Conservation (phyloP, 2,329 filamentous ascomycete genomes). For the Calonectria pseudoreteaudii region DNA sequence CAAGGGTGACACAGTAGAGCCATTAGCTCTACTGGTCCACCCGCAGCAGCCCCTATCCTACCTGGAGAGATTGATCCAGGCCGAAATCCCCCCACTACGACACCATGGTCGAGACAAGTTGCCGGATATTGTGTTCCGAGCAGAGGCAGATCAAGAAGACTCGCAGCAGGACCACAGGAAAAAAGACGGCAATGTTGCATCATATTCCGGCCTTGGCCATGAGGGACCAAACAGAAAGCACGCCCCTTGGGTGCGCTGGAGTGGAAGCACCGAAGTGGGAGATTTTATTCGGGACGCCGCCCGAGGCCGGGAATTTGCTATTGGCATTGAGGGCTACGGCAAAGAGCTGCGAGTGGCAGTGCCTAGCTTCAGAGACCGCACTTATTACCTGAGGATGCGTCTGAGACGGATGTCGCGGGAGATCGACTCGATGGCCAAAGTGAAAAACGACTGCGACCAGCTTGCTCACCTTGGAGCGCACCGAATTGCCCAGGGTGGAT, state of each 20-base stretch:
- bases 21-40: constrained; percentile 86
- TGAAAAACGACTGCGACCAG: constrained; percentile 86
- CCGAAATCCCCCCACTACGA: constrained; percentile 79
- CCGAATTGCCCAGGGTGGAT: constrained; percentile 82
- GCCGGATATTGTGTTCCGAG: constrained; percentile 82
- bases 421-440: constrained; percentile 75
- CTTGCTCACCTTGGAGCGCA: constrained; percentile 83
- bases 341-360: constrained; percentile 81
- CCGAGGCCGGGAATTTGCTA: constrained; percentile 83
- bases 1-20: constrained; percentile 69
- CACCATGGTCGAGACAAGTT: constrained; percentile 76
- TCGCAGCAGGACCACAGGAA: constrained; percentile 46
- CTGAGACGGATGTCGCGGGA: constrained; percentile 77
- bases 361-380: constrained; percentile 90
- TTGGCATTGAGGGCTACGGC: constrained; percentile 79
- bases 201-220: constrained; percentile 77
- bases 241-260: constrained; percentile 83
- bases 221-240: constrained; percentile 62
- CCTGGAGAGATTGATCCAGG: constrained; percentile 88
- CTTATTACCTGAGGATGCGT: constrained; percentile 84
- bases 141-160: constrained; percentile 76
- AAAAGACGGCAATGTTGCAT: constrained; percentile 66
- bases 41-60: constrained; percentile 93
- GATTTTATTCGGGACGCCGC: constrained; percentile 95
- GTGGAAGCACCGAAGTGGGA: constrained; percentile 87